A percentile compares a stretch with the other conserved stretches of the same genome.
phyloP scores from a whole-genome alignment of 306 rosid genomes.

The Sechiopsis laciniata region DNA sequence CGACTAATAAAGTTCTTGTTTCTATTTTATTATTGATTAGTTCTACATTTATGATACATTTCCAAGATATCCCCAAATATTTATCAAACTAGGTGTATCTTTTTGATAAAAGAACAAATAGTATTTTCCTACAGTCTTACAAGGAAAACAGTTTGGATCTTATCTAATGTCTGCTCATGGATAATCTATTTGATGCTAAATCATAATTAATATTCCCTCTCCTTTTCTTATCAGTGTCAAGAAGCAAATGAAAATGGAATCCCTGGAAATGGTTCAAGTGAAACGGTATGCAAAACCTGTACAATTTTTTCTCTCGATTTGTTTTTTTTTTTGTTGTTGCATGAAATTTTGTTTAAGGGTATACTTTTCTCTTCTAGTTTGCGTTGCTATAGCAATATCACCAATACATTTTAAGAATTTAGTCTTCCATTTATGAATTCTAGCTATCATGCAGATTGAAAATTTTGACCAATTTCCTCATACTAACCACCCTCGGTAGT shows the following conservation, averaged over 20 bases:
- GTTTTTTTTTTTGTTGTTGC: not conserved
- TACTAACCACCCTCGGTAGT: too few relatives aligned
- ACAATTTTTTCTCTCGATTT: not conserved
- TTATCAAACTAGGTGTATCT: not conserved
- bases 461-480: not conserved
- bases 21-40: too few relatives aligned
- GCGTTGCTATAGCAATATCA: not conserved
- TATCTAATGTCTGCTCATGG: not conserved
- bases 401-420: not conserved
- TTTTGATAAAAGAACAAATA: not conserved
- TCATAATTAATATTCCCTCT: not conserved
- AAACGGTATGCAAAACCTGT: not conserved
- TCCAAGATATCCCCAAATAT: not conserved
- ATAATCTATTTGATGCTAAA: not conserved
- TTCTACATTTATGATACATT: not conserved
- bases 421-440: not conserved
- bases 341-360: not conserved
- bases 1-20: not conserved
- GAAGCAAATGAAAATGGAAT: conserved; percentile 7
- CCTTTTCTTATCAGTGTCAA: not conserved
- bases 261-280: conserved; percentile 1
- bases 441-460: not conserved
- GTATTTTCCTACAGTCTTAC: not conserved
- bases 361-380: not conserved
- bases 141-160: not conserved